Evolutionary conservation across 2,329 filamentous ascomycete genomes (phyloP).

Genomic region (Aspergillus piperis): DNA sequence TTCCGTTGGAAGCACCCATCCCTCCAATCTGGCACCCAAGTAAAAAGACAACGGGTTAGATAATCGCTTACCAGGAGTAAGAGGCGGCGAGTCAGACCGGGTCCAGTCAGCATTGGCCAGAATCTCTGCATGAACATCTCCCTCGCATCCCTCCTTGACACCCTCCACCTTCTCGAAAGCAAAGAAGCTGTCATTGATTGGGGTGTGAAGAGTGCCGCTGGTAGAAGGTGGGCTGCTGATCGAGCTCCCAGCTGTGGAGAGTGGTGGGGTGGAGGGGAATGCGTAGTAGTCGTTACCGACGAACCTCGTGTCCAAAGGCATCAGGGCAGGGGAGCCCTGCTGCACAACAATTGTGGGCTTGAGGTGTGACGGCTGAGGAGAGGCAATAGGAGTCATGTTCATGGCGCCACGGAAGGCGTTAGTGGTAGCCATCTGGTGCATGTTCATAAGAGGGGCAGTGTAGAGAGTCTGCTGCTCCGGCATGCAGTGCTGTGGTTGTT

Average conservation of each 20-base stretch:
- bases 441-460: constrained; percentile 48
- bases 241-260: constrained; percentile 81
- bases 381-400: constrained; percentile 68
- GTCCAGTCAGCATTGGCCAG: constrained; percentile 75
- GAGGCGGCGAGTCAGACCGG: constrained; percentile 74
- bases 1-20: constrained; percentile 12
- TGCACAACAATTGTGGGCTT: constrained; percentile 72
- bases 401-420: constrained; percentile 45
- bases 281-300: constrained; percentile 64
- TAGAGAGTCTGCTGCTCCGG: constrained; percentile 40
- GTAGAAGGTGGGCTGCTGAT: constrained; percentile 80
- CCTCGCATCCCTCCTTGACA: constrained; percentile 70
- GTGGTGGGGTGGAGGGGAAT: constrained; percentile 81
- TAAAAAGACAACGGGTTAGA: neutral
- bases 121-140: constrained; percentile 70
- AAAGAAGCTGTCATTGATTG: constrained; percentile 77
- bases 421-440: constrained; percentile 45
- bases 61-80: constrained; percentile 79
- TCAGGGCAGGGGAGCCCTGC: constrained; percentile 55
- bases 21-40: neutral
- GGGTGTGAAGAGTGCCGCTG: constrained; percentile 77
- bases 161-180: constrained; percentile 67
- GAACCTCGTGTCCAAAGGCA: constrained; percentile 75
- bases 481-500: constrained; percentile 27
- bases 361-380: constrained; percentile 71